Percentiles rank a stretch among this genome's conserved stretches.
Conservation (phyloP, 1,284 basidiomycete genomes). For the Apiotrichum laibachii region DNA sequence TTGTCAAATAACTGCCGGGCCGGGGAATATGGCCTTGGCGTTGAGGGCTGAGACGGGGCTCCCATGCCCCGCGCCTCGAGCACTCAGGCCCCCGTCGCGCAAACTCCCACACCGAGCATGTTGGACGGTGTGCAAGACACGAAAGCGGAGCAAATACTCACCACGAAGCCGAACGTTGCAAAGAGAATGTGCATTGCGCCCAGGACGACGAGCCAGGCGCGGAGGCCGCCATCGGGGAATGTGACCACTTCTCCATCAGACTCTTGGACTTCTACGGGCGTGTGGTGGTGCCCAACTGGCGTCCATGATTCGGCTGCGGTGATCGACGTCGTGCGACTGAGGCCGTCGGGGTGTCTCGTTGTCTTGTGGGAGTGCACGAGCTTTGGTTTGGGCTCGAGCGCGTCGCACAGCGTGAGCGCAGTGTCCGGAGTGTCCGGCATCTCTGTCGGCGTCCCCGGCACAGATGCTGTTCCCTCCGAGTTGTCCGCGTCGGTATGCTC, state of each 20-base stretch:
- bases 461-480: too few species aligned
- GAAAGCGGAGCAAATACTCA: constrained; percentile 11
- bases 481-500: too few species aligned
- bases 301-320: neutral
- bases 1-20: too few species aligned
- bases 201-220: constrained; percentile 26
- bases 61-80: too few species aligned
- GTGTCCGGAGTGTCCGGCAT: too few species aligned
- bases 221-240: constrained; percentile 25
- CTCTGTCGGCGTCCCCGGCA: too few species aligned
- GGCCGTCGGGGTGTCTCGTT: neutral
- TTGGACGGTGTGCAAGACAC: too few species aligned
- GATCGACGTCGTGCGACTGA: neutral
- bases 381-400: too few species aligned
- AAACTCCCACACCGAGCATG: too few species aligned
- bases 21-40: too few species aligned
- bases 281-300: neutral
- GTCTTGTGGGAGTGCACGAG: neutral
- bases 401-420: too few species aligned
- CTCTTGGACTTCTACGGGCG: constrained; percentile 8
- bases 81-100: neutral
- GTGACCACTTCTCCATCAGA: constrained; percentile 19
- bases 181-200: constrained; percentile 24
- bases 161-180: constrained; percentile 25
- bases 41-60: too few species aligned